Evolutionary conservation across 176 grass and related monocot species (phyloP), one percentile per base, ranked within the genome.

Genomic region (Thinopyrum elongatum): DNA sequence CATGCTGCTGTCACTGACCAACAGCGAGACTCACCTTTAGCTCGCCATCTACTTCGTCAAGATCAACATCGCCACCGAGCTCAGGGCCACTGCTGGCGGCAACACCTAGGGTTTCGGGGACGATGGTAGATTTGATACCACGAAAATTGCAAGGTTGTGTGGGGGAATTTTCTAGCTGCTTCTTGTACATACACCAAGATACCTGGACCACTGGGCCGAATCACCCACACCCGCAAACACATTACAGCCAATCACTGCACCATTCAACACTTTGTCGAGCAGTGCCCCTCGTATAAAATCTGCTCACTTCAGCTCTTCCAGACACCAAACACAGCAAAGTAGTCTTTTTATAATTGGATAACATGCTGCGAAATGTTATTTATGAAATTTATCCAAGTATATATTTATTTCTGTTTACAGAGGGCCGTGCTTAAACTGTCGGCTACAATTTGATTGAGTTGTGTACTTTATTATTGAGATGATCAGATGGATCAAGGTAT

Each of bases 331-430:
- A 1, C 14, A 25, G 39, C n/a, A 62, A n/a, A 36, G 13, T 31
- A 68, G 10, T 68, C 59, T 51, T 77, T 85, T 78, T 77, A 28
- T 76, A 31, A 66, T 6, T 38, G n/a, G 65, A 76, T 55, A 85
- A 85, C n/a, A 14, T 68, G 26, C 31, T 57, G n/a, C 2, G 10
- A 36, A 25, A 36, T 85, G 74, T 15, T 63, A 65, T 65, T 84
- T 64, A 68, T 27, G 22, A 55, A 57, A 82, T 82, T 22, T 41
- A 70, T 70, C 46, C 15, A 77, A 35, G 38, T 71, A 22, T 71
- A 31, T 71, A 82, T 39, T 23, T 65, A 19, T 29, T 36, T 87
- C 30, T 77, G 8, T 73, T 29, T 30, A 62, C 31, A 42, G 25
- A 74, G 23, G 8, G 28, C 6, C 69, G 55, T 15, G 15, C 49